These are phyloP conservation scores for Xylariaceae sp. DNA, from an alignment of 2,329 filamentous ascomycete species.

Conservation along the genomic window DNA sequence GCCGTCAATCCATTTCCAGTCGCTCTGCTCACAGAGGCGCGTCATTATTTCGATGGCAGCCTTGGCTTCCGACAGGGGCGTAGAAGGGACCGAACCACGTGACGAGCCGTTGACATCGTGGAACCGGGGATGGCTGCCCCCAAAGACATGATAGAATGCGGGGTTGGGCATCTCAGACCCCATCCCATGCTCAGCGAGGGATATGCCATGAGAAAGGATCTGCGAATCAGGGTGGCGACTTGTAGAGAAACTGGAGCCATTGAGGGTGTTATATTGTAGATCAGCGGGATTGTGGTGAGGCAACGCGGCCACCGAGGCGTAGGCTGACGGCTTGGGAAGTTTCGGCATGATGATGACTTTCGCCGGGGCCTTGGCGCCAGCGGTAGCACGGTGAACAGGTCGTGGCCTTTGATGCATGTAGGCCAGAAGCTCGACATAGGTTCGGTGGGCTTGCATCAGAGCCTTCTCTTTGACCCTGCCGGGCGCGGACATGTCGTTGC, in stretches of 20 bases:
- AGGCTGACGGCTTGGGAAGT: conserved; percentile 36
- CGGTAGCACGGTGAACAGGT: conserved; percentile 36
- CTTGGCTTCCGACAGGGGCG: conserved; percentile 54
- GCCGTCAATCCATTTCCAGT: conserved; percentile 88
- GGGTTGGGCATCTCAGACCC: conserved; percentile 16
- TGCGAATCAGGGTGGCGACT: conserved; percentile 11
- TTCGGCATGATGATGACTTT: conserved; percentile 56
- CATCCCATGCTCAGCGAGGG: conserved; percentile 14
- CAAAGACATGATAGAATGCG: conserved; percentile 24
- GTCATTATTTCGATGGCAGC: conserved; percentile 68
- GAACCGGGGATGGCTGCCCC: conserved; percentile 19
- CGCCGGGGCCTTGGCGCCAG: conserved; percentile 36
- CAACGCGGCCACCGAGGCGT: conserved; percentile 12
- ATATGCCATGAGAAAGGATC: conserved; percentile 12
- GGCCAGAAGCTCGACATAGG: conserved; percentile 67
- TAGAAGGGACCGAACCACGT: conserved; percentile 27
- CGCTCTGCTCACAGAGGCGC: conserved; percentile 71
- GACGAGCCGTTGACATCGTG: conserved; percentile 13
- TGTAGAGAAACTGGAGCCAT: conserved; percentile 11
- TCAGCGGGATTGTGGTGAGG: conserved; percentile 16
- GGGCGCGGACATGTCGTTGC: conserved; percentile 27
- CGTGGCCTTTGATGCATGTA: conserved; percentile 60
- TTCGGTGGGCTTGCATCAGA: conserved; percentile 65
- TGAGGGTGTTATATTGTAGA: conserved; percentile 12
- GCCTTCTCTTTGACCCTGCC: conserved; percentile 62